phyloP scores from a whole-genome alignment of 305 asterid species.

The Striga hermonthica region DNA sequence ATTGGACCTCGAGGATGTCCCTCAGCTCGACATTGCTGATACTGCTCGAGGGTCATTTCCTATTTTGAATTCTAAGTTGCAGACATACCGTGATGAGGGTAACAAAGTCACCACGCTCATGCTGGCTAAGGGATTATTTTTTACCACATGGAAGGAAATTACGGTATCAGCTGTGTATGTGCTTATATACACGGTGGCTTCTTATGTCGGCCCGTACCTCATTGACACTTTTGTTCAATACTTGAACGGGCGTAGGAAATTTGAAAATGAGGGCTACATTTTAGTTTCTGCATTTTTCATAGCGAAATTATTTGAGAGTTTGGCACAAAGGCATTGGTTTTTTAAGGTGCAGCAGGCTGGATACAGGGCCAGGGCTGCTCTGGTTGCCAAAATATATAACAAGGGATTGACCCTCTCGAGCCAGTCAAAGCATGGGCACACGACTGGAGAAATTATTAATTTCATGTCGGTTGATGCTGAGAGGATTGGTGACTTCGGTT shows the following conservation, averaged over 20 bases:
- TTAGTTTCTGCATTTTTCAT: constrained; percentile 49
- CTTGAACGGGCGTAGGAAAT: constrained; percentile 49
- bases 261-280: constrained; percentile 48
- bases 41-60: constrained; percentile 62
- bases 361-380: constrained; percentile 64
- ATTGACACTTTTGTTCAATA: constrained; percentile 65
- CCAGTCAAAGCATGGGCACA: constrained; percentile 59
- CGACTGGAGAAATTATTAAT: constrained; percentile 79
- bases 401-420: constrained; percentile 68
- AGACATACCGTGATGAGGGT: constrained; percentile 39
- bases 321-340: constrained; percentile 62
- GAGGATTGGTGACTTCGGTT: constrained; percentile 63
- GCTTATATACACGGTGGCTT: constrained; percentile 45
- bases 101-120: constrained; percentile 49
- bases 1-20: constrained; percentile 85
- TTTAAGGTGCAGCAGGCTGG: constrained; percentile 75
- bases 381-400: constrained; percentile 63
- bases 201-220: constrained; percentile 71
- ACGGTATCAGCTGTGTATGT: constrained; percentile 46
- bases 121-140: constrained; percentile 63
- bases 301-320: constrained; percentile 64
- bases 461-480: constrained; percentile 80
- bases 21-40: constrained; percentile 60
- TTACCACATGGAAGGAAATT: constrained; percentile 53
- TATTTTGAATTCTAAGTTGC: constrained; percentile 44